Evolutionary conservation across 2,329 filamentous ascomycete genomes (phyloP).

Genomic region (Shiraia sp.): DNA sequence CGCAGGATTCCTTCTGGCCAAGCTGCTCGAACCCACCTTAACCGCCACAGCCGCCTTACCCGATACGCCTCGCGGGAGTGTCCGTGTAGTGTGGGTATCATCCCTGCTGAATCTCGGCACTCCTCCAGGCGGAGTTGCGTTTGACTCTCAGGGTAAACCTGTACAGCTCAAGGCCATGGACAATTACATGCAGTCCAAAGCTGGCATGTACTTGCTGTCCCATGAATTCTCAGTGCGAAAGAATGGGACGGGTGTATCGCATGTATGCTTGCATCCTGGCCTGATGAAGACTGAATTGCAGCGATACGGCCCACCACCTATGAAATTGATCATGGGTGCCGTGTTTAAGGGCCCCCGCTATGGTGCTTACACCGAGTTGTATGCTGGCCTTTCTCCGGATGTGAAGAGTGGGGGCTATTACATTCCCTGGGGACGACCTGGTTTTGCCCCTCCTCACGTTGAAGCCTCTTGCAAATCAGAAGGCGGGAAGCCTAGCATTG

Average conservation of each 20-base stretch:
- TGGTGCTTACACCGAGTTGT: slow-evolving; percentile 23
- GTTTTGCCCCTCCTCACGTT: slow-evolving; percentile 12
- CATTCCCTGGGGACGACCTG: slow-evolving; percentile 20
- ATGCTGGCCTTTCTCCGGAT: slow-evolving; percentile 17
- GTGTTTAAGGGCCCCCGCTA: slow-evolving; percentile 14
- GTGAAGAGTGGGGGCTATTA: slow-evolving; percentile 14
- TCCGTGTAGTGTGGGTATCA: slow-evolving; percentile 15
- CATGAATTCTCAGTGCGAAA: slow-evolving; percentile 7
- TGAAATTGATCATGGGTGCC: slow-evolving; percentile 7
- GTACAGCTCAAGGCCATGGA: slow-evolving; percentile 14
- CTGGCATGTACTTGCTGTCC: slow-evolving; percentile 13
- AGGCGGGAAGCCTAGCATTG: slow-evolving; percentile 9
- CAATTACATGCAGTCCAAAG: slow-evolving; percentile 21
- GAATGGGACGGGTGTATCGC: neutral
- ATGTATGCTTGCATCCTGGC: slow-evolving; percentile 9
- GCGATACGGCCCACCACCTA: neutral
- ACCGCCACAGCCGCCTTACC: slow-evolving; percentile 1
- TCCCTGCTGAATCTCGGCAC: slow-evolving; percentile 9
- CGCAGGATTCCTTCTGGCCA: slow-evolving; percentile 8
- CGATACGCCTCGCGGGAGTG: slow-evolving; percentile 6
- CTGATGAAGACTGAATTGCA: slow-evolving; percentile 16
- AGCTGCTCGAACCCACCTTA: slow-evolving; percentile 10
- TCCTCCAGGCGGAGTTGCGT: slow-evolving; percentile 7
- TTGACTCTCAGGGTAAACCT: slow-evolving; percentile 5
- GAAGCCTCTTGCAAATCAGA: neutral